Evolutionary conservation across 139 green algal species (phyloP).

Genomic region (Eudorina sp.): DNA sequence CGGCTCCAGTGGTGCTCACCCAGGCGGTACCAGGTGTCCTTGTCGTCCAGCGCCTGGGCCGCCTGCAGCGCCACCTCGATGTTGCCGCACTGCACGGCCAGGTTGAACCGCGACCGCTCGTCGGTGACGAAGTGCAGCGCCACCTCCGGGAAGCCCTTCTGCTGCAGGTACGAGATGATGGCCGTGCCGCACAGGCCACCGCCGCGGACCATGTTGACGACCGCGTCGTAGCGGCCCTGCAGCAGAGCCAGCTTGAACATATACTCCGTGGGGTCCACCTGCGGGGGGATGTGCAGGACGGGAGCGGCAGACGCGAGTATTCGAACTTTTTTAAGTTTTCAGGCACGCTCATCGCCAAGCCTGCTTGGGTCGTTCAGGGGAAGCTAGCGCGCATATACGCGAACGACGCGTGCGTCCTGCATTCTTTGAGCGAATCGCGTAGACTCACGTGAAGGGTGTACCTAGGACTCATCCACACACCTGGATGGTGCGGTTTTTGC

Average conservation of each 20-base stretch:
- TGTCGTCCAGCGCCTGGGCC: conserved; percentile 95
- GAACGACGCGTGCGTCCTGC: no score
- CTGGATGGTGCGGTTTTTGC: conserved; percentile 91
- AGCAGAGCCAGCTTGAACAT: conserved; percentile 99
- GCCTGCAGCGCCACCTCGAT: conserved; percentile 97
- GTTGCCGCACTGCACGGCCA: conserved; percentile 89
- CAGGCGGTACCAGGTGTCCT: conserved; percentile 96
- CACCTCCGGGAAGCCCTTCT: conserved; percentile 98
- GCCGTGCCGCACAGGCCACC: conserved; percentile 92
- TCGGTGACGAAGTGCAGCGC: conserved; percentile 96
- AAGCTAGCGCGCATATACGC: no score
- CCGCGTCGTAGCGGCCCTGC: conserved; percentile 94
- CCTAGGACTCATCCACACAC: conserved; percentile 41
- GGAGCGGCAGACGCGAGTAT: no score
- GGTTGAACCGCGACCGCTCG: conserved; percentile 95
- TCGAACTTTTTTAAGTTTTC: no score
- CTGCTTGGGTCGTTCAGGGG: no score
- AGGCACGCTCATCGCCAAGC: no score
- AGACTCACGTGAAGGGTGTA: not conserved
- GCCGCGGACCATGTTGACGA: conserved; percentile 94
- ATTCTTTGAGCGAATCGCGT: no score
- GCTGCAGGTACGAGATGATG: conserved; percentile 99
- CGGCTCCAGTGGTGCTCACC: no score
- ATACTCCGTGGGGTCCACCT: conserved; percentile 97
- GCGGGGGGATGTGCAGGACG: not conserved